Percentiles rank a stretch among this genome's conserved stretches.
These are phyloP conservation scores for Murraya koenigii DNA, from an alignment of 345 rosid genomes.

Conservation along the genomic window DNA sequence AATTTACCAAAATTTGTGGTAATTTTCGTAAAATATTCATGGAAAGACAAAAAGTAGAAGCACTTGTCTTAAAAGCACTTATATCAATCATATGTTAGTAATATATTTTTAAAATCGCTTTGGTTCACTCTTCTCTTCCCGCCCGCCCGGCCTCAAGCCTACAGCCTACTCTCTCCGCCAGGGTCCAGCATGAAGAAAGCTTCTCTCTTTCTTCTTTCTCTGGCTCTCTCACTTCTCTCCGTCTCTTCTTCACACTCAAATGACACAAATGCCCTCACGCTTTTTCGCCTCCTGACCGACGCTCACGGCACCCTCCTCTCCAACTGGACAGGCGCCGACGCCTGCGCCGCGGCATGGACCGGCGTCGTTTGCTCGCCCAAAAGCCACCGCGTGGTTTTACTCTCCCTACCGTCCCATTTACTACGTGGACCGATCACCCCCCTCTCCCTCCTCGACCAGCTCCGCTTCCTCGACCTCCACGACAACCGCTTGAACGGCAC, in stretches of 20 bases:
- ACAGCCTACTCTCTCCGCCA: background rate
- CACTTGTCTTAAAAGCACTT: background rate
- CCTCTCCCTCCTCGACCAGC: constrained; percentile 69
- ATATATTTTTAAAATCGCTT: constrained; percentile 21
- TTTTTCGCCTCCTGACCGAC: constrained; percentile 80
- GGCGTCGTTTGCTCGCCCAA: constrained; percentile 75
- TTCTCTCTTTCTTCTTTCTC: constrained; percentile 8
- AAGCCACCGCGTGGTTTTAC: constrained; percentile 40
- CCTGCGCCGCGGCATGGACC: constrained; percentile 64
- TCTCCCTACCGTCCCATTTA: constrained; percentile 64
- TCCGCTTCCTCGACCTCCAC: constrained; percentile 83
- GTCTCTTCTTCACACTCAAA: constrained; percentile 31
- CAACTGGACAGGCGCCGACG: constrained; percentile 78
- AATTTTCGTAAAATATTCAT: no score
- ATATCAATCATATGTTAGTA: background rate
- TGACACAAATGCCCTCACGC: constrained; percentile 71
- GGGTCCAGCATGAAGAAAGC: constrained; percentile 26
- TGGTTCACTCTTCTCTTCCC: constrained; percentile 49
- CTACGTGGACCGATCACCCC: constrained; percentile 77
- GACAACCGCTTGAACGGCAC: constrained; percentile 83
- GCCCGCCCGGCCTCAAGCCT: constrained; percentile 38
- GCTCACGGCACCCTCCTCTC: constrained; percentile 71
- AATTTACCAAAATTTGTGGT: no score
- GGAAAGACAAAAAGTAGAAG: background rate
- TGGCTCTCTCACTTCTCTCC: constrained; percentile 11